Evolutionary conservation across 2,329 filamentous ascomycete species (phyloP).

Genomic region (Lecanicillium sp.): DNA sequence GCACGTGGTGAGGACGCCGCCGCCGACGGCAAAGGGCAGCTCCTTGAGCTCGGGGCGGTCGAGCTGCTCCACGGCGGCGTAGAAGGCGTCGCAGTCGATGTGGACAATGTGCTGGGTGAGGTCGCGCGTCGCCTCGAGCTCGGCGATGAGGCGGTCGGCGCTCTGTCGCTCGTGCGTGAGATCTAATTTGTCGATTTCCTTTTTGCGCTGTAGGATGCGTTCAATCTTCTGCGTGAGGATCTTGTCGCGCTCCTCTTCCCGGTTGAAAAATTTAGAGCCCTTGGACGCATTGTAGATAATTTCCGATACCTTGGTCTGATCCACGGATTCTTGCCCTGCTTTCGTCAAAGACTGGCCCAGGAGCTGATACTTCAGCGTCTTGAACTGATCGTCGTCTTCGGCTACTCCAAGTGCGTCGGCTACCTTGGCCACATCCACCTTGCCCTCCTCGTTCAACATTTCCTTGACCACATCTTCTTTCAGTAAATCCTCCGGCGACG

Average conservation of each 20-base stretch:
- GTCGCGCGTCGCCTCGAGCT: conserved; percentile 74
- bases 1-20: conserved; percentile 57
- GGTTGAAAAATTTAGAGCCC: conserved; percentile 92
- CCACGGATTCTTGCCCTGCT: conserved; percentile 86
- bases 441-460: conserved; percentile 3
- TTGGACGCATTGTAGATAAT: conserved; percentile 97
- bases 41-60: conserved; percentile 78
- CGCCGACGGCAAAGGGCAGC: conserved; percentile 85
- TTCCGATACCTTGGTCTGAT: conserved; percentile 90
- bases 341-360: conserved; percentile 90
- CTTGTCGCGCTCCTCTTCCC: conserved; percentile 78
- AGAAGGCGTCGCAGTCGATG: conserved; percentile 96
- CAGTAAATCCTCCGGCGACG: conserved; percentile 1
- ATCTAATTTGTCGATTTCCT: conserved; percentile 68
- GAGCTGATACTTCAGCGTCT: conserved; percentile 79
- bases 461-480: not conserved
- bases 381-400: conserved; percentile 30
- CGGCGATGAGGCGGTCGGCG: conserved; percentile 73
- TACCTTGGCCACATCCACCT: conserved; percentile 11
- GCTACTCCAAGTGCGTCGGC: conserved; percentile 7
- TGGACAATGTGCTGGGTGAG: conserved; percentile 82
- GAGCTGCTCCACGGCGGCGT: conserved; percentile 84
- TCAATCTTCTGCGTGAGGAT: conserved; percentile 80
- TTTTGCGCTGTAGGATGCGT: conserved; percentile 68
- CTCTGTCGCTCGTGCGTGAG: conserved; percentile 65